Evolutionary conservation across 1,284 basidiomycete species (phyloP), one percentile per base, ranked within the genome.

Genomic region (Heliocybe sulcata): DNA sequence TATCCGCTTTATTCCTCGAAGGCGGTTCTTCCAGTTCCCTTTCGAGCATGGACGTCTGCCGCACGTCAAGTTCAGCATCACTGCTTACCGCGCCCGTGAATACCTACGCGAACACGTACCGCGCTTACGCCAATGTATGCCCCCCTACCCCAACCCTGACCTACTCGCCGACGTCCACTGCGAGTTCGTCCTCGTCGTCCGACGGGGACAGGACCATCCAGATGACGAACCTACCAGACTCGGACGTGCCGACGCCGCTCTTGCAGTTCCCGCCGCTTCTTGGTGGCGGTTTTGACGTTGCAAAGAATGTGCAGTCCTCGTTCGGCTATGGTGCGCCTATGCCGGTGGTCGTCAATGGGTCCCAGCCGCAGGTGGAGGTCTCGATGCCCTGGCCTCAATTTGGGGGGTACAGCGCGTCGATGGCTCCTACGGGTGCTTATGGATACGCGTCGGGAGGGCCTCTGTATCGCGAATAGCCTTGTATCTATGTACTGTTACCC

Each of bases 141-240:
- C 47, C 47, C 6, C 47, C 47, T 4, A 49, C 47, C 9, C 47
- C 47, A 16, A 49, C 47, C 6, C 47, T 49, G 6, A 25, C 6
- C 47, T 49, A 26, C 47, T 31, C 29, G 29, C 29, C 29, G 29
- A 31, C 29, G 29, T 31, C 29, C 6, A 31, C 29, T 12, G 29
- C 29, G 12, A 31, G 29, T 12, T 31, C n/a, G n/a, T n/a, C 29
- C 12, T 49, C 47, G 23, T 49, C 47, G 20, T 49, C 47, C n/a
- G 47, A 49, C 22, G 47, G 47, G 14, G 47, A 49, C 16, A 8
- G 47, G 27, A 49, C 47, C 6, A 49, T 49, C 47, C 47, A 49
- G 47, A 49, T 49, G 20, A 25, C 47, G 47, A 26, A 6, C 8
- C 27, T 49, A 6, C 14, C 47, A 22, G 47, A 49, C 22, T 8